These are phyloP conservation scores for Aspergillus nomiae DNA, from an alignment of 2,329 filamentous ascomycete genomes.

Conservation along the genomic window DNA sequence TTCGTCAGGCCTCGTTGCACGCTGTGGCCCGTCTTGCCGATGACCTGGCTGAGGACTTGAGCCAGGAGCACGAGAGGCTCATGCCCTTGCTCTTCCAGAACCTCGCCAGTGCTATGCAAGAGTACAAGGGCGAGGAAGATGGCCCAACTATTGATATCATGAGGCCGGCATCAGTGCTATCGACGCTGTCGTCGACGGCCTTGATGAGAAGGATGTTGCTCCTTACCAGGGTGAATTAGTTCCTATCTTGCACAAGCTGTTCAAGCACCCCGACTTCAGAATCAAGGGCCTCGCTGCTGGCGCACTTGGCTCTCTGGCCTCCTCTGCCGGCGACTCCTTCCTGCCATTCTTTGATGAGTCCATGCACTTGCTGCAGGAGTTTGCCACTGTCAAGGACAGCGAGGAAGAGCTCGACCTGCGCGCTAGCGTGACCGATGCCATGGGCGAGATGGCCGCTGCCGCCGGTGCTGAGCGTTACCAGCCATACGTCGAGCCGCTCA, in stretches of 20 bases:
- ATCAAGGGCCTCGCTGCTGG: slow-evolving; percentile 88
- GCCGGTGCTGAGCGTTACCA: slow-evolving; percentile 86
- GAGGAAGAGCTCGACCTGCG: slow-evolving; percentile 89
- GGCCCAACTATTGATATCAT: slow-evolving; percentile 84
- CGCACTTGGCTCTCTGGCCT: slow-evolving; percentile 87
- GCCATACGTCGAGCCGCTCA: slow-evolving; percentile 85
- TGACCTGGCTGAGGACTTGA: slow-evolving; percentile 87
- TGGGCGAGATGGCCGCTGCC: slow-evolving; percentile 88
- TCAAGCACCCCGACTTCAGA: slow-evolving; percentile 81
- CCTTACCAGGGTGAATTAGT: slow-evolving; percentile 82
- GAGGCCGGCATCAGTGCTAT: slow-evolving; percentile 84
- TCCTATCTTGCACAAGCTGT: slow-evolving; percentile 78
- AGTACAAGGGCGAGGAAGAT: slow-evolving; percentile 64
- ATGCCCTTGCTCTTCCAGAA: slow-evolving; percentile 86
- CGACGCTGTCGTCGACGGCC: slow-evolving; percentile 77
- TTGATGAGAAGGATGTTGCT: slow-evolving; percentile 74
- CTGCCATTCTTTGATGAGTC: slow-evolving; percentile 87
- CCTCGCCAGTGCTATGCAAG: slow-evolving; percentile 75
- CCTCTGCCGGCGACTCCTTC: slow-evolving; percentile 79
- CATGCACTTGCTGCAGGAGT: slow-evolving; percentile 85
- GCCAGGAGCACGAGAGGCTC: slow-evolving; percentile 79
- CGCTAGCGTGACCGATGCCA: slow-evolving; percentile 85
- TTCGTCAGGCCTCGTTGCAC: slow-evolving; percentile 84
- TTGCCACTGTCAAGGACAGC: slow-evolving; percentile 81
- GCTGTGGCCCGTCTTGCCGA: slow-evolving; percentile 88